These are phyloP conservation scores for Orbilia quercus DNA, from an alignment of 2,329 filamentous ascomycete species.

Conservation along the genomic window DNA sequence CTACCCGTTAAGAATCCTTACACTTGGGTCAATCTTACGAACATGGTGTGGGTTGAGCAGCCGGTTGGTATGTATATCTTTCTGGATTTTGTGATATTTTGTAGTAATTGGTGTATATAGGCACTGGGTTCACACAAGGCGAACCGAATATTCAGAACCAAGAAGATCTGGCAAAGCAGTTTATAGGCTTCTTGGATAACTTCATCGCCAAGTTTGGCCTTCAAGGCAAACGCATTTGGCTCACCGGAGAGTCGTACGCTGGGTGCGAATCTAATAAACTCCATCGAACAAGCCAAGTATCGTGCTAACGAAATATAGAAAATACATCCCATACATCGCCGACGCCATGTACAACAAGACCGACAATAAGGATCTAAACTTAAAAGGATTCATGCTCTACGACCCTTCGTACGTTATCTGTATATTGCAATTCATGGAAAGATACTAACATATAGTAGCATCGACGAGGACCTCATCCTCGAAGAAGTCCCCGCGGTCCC, in stretches of 20 bases:
- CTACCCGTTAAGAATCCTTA: conserved; percentile 75
- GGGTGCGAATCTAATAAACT: conserved; percentile 68
- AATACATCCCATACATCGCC: conserved; percentile 66
- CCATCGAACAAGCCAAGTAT: conserved; percentile 71
- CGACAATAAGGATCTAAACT: conserved; percentile 74
- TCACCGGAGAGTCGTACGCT: conserved; percentile 78
- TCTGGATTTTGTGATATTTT: neutral
- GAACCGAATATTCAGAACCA: conserved; percentile 73
- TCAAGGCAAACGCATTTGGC: conserved; percentile 75
- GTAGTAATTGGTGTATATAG: conserved; percentile 17
- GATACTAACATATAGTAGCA: conserved; percentile 21
- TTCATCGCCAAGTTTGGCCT: conserved; percentile 77
- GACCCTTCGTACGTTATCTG: conserved; percentile 69
- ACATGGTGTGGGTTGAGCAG: conserved; percentile 81
- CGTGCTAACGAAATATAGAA: conserved; percentile 14
- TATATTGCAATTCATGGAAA: neutral
- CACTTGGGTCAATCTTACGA: conserved; percentile 80
- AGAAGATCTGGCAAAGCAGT: conserved; percentile 76
- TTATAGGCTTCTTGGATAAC: conserved; percentile 82
- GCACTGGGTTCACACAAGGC: conserved; percentile 76
- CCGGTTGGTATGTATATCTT: conserved; percentile 65
- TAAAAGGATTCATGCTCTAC: conserved; percentile 77
- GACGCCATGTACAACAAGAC: conserved; percentile 69
- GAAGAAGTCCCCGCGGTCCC: conserved; percentile 67
- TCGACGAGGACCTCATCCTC: conserved; percentile 68